Percentiles rank a stretch among this genome's conserved stretches.
phyloP scores from a whole-genome alignment of 192 early-diverging fungal genomes.

The Coemansia furcata region DNA sequence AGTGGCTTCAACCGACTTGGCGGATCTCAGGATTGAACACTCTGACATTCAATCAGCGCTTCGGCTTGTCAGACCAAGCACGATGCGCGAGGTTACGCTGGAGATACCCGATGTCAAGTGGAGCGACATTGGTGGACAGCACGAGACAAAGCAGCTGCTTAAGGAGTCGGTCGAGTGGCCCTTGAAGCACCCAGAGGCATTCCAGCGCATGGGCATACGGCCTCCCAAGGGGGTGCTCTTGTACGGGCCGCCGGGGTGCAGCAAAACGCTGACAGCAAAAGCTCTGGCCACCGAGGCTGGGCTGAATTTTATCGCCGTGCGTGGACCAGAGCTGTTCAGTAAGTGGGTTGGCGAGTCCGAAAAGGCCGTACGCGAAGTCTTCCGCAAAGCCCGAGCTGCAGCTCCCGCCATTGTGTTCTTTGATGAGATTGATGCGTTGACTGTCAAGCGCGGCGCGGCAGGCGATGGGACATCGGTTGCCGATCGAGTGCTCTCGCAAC shows the following conservation, averaged over 20 bases:
- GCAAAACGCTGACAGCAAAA: constrained; percentile 97
- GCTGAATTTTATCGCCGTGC: constrained; percentile 96
- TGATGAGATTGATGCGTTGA: constrained; percentile 97
- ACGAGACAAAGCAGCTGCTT: constrained; percentile 84
- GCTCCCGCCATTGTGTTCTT: constrained; percentile 97
- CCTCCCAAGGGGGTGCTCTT: constrained; percentile 97
- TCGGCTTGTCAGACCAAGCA: constrained; percentile 30
- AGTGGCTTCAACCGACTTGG: background rate
- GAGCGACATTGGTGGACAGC: constrained; percentile 93
- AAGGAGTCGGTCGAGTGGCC: constrained; percentile 99
- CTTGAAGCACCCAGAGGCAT: constrained; percentile 89
- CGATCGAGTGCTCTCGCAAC: constrained; percentile 92
- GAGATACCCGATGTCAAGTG: constrained; percentile 93
- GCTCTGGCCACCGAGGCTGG: constrained; percentile 95
- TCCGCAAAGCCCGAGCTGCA: constrained; percentile 89
- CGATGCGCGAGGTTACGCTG: constrained; percentile 62
- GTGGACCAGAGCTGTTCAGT: constrained; percentile 97
- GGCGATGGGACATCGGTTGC: constrained; percentile 79
- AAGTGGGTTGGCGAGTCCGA: constrained; percentile 99
- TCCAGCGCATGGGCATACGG: constrained; percentile 81
- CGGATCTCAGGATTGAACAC: constrained; percentile 3
- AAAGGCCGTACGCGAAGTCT: constrained; percentile 93
- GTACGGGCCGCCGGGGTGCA: constrained; percentile 98
- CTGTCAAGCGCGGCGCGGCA: constrained; percentile 71
- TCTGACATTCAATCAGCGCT: constrained; percentile 12